Evolutionary conservation across 1,284 basidiomycete genomes (phyloP), one percentile per base, ranked within the genome.

Genomic region (Neotropicomus parvogracilis): DNA sequence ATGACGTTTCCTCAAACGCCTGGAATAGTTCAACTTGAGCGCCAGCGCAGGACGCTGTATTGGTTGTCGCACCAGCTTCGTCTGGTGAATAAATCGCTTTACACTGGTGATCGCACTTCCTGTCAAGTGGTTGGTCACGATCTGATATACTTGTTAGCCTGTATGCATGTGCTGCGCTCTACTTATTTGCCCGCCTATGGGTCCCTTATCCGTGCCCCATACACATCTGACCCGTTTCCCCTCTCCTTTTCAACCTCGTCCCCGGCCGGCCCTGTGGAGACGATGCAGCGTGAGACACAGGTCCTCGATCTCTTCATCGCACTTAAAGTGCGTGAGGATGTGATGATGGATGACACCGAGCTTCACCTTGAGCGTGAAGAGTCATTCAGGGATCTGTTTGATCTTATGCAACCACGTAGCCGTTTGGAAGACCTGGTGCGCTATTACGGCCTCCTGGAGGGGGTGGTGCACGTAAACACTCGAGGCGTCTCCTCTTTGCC

Each of bases 141-240:
- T 40, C 51, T 63, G 26, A 64, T 40, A 24, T 17, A 3, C 19
- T 14, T 24, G 14, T 16, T 36, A 85, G 85, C 85, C 9, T 86
- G 79, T 63, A 88, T 88, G 85, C 82, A 88, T 58, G 76, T 88
- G 44, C 73, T 90, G 10, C 78, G 88, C 27, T 86, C 85, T 0
- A 79, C 79, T 2, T 88, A 86, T 60, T 70, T 90, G 38, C 75
- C 80, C 6, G 70, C 77, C 2, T 91, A 90, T 60, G 66, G 69
- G n/a, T 67, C 71, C 9, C 74, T 83, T 43, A 73, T 90, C 50
- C 77, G 79, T 27, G 62, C 72, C 0, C 84, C 84, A 0, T 88
- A 88, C 66, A 73, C 82, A 5, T 83, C 83, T 43, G 85, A 90
- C 59, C 87, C 87, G 0, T 90, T 88, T 66, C 86, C 87, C 0